Conservation (phyloP, 352 stramenopile genomes). For the Blastocystis sp. region DNA sequence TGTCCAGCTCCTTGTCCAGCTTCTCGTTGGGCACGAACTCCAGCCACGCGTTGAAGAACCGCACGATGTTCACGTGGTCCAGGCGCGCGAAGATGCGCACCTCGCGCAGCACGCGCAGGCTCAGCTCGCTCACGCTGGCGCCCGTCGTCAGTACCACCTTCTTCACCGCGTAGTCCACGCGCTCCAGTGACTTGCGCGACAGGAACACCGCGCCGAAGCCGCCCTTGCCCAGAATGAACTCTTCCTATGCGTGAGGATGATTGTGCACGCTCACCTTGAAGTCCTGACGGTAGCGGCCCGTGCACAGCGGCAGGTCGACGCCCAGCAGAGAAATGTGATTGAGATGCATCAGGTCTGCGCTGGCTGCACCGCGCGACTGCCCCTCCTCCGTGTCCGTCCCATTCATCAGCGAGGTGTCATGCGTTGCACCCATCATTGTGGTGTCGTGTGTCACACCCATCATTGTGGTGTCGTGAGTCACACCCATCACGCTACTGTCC, state of each 20-base stretch:
- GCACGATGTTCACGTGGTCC: constrained; percentile 82
- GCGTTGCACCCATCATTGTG: background rate
- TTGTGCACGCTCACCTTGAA: background rate
- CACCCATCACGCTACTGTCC: background rate
- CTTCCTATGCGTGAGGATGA: constrained; percentile 15
- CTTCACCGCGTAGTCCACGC: constrained; percentile 71
- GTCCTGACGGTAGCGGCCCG: constrained; percentile 52
- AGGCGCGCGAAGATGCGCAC: constrained; percentile 82
- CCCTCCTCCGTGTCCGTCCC: background rate
- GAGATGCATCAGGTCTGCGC: background rate
- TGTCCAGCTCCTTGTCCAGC: constrained; percentile 6
- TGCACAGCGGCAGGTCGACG: constrained; percentile 37
- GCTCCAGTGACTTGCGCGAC: constrained; percentile 81
- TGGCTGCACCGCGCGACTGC: background rate
- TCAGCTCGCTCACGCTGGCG: constrained; percentile 69
- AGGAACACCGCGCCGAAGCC: constrained; percentile 83
- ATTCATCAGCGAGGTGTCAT: too few species aligned
- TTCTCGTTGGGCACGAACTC: background rate
- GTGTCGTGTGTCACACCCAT: background rate
- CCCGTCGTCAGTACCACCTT: constrained; percentile 7
- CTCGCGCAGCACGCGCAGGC: constrained; percentile 76
- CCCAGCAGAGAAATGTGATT: constrained; percentile 25
- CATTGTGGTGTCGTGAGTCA: background rate
- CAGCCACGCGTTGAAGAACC: constrained; percentile 76
- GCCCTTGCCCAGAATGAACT: constrained; percentile 77